phyloP scores from a whole-genome alignment of 495 filamentous ascomycete species.

The Xylaria grammica region DNA sequence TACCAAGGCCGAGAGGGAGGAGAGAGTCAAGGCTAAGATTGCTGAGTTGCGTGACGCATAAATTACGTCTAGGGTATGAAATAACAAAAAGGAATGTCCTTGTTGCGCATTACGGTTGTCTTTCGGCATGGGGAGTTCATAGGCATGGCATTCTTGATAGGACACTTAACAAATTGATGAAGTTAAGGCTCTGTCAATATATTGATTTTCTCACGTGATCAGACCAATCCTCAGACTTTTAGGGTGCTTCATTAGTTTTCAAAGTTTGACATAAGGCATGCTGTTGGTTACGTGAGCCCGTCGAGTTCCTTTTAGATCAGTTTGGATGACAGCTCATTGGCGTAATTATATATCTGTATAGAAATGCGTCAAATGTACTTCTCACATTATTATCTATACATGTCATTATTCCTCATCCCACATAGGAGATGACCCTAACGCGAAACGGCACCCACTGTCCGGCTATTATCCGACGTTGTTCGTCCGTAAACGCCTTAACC shows the following conservation, averaged over 20 bases:
- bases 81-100: slow-evolving; percentile 23
- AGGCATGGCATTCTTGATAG: slow-evolving; percentile 39
- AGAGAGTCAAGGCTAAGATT: slow-evolving; percentile 88
- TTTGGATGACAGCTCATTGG: too few species aligned
- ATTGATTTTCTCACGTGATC: slow-evolving; percentile 24
- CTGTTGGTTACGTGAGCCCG: not conserved
- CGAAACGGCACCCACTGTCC: too few species aligned
- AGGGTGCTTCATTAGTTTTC: not conserved
- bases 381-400: too few species aligned
- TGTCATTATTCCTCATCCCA: too few species aligned
- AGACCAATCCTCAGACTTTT: not conserved
- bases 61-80: slow-evolving; percentile 34
- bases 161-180: slow-evolving; percentile 40
- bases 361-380: too few species aligned
- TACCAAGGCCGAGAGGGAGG: slow-evolving; percentile 76
- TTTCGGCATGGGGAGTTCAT: slow-evolving; percentile 41
- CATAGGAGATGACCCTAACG: too few species aligned
- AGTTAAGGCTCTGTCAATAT: slow-evolving; percentile 39
- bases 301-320: too few species aligned
- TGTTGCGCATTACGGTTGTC: slow-evolving; percentile 37
- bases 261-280: not conserved
- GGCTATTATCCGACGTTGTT: too few species aligned
- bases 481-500: too few species aligned
- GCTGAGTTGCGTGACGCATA: slow-evolving; percentile 64
- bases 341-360: too few species aligned